Conservation (phyloP, 2,329 filamentous ascomycete species). For the Beauveria varroae region DNA sequence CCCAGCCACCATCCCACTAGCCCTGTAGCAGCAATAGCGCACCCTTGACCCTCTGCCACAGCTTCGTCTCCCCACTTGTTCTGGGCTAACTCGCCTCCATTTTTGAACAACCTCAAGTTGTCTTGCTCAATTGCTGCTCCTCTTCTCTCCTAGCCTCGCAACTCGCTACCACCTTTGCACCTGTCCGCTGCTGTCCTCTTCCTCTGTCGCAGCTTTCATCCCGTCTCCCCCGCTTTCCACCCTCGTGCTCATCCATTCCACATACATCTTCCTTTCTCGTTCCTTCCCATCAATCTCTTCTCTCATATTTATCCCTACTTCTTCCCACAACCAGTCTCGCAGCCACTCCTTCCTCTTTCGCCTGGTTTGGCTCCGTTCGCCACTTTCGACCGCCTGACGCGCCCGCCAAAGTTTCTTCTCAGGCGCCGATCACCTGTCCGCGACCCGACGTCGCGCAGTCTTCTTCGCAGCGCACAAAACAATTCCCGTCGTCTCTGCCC, state of each 20-base stretch:
- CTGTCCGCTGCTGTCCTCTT: background rate
- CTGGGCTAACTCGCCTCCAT: conserved; percentile 1
- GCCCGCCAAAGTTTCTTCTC: background rate
- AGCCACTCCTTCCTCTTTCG: background rate
- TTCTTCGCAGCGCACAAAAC: background rate
- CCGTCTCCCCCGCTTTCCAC: conserved; percentile 15
- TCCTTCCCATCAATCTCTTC: conserved; percentile 8
- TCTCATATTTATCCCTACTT: conserved; percentile 12
- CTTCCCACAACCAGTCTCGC: conserved; percentile 11
- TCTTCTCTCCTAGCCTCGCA: background rate
- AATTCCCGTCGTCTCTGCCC: background rate
- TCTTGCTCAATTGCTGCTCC: background rate
- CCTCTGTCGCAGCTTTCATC: conserved; percentile 18
- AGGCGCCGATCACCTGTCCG: background rate
- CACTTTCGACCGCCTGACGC: background rate
- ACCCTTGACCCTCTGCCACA: background rate
- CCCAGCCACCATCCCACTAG: conserved; percentile 2
- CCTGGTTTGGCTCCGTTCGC: conserved; percentile 1
- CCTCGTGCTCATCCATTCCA: conserved; percentile 10
- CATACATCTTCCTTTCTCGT: background rate
- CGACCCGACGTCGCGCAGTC: conserved; percentile 6
- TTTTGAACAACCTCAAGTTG: conserved; percentile 1
- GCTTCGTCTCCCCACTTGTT: conserved; percentile 6
- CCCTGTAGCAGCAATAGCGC: background rate
- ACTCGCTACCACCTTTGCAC: background rate